Evolutionary conservation across 352 stramenopile species (phyloP).

Genomic region (Peronospora farinosa): DNA sequence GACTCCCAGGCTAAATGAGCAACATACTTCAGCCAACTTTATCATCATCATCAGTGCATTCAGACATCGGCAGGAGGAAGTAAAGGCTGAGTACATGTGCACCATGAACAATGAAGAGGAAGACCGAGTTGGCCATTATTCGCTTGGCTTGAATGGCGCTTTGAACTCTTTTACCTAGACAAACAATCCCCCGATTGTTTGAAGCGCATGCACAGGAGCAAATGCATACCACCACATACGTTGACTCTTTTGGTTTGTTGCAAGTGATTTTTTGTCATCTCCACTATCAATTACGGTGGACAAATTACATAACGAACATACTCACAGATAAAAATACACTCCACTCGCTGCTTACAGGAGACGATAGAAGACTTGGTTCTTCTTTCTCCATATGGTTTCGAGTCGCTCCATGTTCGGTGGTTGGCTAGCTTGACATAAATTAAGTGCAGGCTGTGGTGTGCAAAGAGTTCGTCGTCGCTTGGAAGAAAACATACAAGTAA

Average conservation of each 20-base stretch:
- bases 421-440: slow-evolving; percentile 29
- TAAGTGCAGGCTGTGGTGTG: slow-evolving; percentile 18
- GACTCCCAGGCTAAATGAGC: slow-evolving; percentile 53
- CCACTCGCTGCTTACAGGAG: neutral
- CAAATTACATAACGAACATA: slow-evolving; percentile 89
- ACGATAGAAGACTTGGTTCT: slow-evolving; percentile 6
- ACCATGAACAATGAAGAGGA: slow-evolving; percentile 82
- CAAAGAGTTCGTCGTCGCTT: slow-evolving; percentile 2
- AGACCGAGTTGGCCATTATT: slow-evolving; percentile 62
- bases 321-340: neutral
- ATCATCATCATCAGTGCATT: slow-evolving; percentile 44
- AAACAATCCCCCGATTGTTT: slow-evolving; percentile 38
- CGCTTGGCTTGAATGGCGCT: too few relatives aligned
- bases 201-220: slow-evolving; percentile 77
- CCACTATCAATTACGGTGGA: slow-evolving; percentile 93
- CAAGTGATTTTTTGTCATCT: slow-evolving; percentile 84
- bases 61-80: slow-evolving; percentile 73
- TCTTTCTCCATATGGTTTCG: slow-evolving; percentile 13
- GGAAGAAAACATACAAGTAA: slow-evolving; percentile 13
- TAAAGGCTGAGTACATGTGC: slow-evolving; percentile 88
- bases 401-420: neutral
- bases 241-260: slow-evolving; percentile 83
- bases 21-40: slow-evolving; percentile 70
- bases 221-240: slow-evolving; percentile 41
- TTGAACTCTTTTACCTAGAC: slow-evolving; percentile 18